These are phyloP conservation scores for Cephalotrichum gorgonifer DNA, from an alignment of 2,329 filamentous ascomycete genomes.

Conservation along the genomic window DNA sequence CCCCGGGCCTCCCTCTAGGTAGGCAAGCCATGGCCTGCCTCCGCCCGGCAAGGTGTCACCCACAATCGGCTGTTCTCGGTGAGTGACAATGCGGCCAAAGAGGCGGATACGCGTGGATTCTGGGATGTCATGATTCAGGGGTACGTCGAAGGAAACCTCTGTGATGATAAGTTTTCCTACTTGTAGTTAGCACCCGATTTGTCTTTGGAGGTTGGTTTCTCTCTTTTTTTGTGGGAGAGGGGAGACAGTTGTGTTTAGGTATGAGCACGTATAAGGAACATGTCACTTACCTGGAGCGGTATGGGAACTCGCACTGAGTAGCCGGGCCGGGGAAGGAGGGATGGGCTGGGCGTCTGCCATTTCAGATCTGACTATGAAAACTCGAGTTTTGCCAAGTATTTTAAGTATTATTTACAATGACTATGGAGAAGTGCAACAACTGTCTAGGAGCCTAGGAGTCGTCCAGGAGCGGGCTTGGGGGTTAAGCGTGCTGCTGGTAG, in stretches of 20 bases:
- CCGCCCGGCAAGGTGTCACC: slow-evolving; percentile 24
- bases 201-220: too few species aligned
- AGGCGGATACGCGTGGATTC: slow-evolving; percentile 53
- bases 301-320: slow-evolving; percentile 31
- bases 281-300: slow-evolving; percentile 16
- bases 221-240: too few species aligned
- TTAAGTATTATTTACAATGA: too few species aligned
- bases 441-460: too few species aligned
- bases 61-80: slow-evolving; percentile 51
- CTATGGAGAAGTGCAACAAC: too few species aligned
- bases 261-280: neutral
- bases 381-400: too few species aligned
- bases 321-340: slow-evolving; percentile 20
- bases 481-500: too few species aligned
- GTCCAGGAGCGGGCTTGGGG: too few species aligned
- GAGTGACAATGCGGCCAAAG: slow-evolving; percentile 66
- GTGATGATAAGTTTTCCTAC: slow-evolving; percentile 65
- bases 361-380: too few species aligned
- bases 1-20: slow-evolving; percentile 79
- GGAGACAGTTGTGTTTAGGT: too few species aligned
- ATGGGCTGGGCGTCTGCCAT: neutral
- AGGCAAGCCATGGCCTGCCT: slow-evolving; percentile 53
- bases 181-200: neutral
- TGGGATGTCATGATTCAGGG: slow-evolving; percentile 63
- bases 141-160: slow-evolving; percentile 81